Evolutionary conservation across 163 green algal species (phyloP).

Genomic region (Prototheca wickerhamii): DNA sequence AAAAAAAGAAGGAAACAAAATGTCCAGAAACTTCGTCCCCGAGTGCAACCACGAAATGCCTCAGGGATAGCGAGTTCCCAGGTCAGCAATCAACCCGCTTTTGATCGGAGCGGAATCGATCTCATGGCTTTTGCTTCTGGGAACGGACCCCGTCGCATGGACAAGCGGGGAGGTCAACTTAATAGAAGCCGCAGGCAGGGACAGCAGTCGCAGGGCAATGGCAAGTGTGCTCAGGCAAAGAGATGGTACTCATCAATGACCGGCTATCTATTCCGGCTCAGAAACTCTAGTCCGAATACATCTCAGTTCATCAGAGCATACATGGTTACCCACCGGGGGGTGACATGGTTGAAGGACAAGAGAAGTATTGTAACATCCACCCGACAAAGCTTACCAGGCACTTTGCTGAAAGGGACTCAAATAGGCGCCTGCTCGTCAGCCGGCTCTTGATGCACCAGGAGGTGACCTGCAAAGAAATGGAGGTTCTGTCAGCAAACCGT

Average conservation of each 20-base stretch:
- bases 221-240: conserved; percentile 40
- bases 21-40: conserved; percentile 35
- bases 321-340: background rate
- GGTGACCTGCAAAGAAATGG: too few relatives aligned
- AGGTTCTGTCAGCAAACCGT: background rate
- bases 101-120: conserved; percentile 45
- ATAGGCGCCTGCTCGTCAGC: too few relatives aligned
- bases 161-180: conserved; percentile 24
- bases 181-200: conserved; percentile 21
- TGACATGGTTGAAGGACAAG: too few relatives aligned
- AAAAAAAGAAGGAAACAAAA: conserved; percentile 3
- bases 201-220: too few relatives aligned
- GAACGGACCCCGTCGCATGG: conserved; percentile 30
- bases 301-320: conserved; percentile 32
- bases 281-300: conserved; percentile 51
- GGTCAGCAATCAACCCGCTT: conserved; percentile 27
- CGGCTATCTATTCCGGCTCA: conserved; percentile 20
- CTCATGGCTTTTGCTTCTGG: conserved; percentile 42
- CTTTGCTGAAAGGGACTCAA: too few relatives aligned
- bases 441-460: too few relatives aligned
- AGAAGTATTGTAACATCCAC: too few relatives aligned
- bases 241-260: conserved; percentile 36
- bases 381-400: too few relatives aligned
- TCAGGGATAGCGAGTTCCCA: conserved; percentile 39
- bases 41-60: conserved; percentile 7